Base-by-base conservation (phyloP, 139 green algal species). In the Picochlorum sp. region DNA sequence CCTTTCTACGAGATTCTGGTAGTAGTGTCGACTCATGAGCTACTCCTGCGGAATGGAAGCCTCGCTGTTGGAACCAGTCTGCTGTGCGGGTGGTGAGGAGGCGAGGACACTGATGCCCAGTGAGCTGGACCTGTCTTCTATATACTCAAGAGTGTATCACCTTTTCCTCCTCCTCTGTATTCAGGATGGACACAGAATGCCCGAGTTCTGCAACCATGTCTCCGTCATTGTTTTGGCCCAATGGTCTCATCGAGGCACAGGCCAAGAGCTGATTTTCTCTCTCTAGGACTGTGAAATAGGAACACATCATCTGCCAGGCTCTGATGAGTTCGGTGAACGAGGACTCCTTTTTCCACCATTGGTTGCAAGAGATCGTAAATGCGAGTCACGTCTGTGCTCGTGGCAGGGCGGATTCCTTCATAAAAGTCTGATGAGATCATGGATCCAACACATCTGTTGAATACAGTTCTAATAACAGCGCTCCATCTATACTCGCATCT, bases 351-450 rank as follows among this genome's bases (percentile, higher is more conserved):
- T 32, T 73, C 51, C 41, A 77, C 76, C 56, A 92, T 69, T 18
- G 85, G 85, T 23, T 65, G 23, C 60, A 92, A 77, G 62, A 92
- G 70, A 45, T 68, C 63, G 10, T 69, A 47, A 47, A 92, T 82
- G 21, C 63, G 67, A 15, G 81, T 66, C 28, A 94, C 61, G 63
- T 96, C 88, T 20, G 54, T 24, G 10, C 4, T 16, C 9, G 34
- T 45, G 4, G 90, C 92, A 9, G 62, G 60, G 11, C 92, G 83
- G 57, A 93, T 95, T 67, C 90, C 92, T 74, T 96, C 85, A 50
- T 96, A 95, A 34, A 96, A 92, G 75, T 98, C 92, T 5, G 82
- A 83, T 14, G 75, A 89, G 41, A 97, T 87, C 90, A 96, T 97
- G 47, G 78, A 89, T 50, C 92, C 92, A 18, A 96, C 76, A 1